Base-by-base conservation (phyloP, 371 early-diverging fungal species). In the Amoeboaphelidium occidentale region DNA sequence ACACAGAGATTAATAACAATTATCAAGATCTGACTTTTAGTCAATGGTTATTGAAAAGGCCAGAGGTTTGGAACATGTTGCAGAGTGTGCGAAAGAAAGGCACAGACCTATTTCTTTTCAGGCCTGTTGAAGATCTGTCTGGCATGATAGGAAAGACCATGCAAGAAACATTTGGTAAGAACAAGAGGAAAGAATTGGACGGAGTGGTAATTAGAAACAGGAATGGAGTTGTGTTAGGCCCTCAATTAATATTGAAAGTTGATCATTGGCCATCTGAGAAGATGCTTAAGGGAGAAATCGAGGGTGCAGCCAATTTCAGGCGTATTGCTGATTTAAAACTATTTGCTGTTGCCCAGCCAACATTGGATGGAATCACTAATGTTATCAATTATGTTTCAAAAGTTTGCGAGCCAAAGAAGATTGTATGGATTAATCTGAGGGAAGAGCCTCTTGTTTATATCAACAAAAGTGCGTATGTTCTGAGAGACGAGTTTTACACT, bases 371-470 rank as follows among this genome's bases (percentile, higher is more conserved):
- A 3, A 58, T 78, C 17, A 58, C 64, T 26, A 65, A 63, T 47
- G 64, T 72, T 1, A 52, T 75, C 4, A 45, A 61, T 21, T 43
- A 49, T 21, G 44, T 54, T 20, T 58, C 59, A 3, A 58, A 42
- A 1, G 51, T 69, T 20, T 2, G 13, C 14, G 41, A 22, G 10
- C 55, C 27, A 52, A 65, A 42, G 55, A 53, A 23, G 51, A 58
- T 79, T 17, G 45, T 74, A 21, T 79, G 79, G 80, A 76, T 81
- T 51, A 78, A 77, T 53, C 51, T 79, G 20, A 64, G 82, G 42
- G 79, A 81, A 55, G 80, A 81, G 51, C 79, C 80, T 20, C 64
- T 82, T 22, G 69, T 79, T 4, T 80, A 80, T 53, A 67, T 82
- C 49, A 73, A 76, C 47, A 76, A 74, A n/a, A 58, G 64, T 10